Percentiles rank a stretch among this genome's conserved stretches.
Conservation (phyloP, 495 filamentous ascomycete genomes). For the Sporormia fimetaria region DNA sequence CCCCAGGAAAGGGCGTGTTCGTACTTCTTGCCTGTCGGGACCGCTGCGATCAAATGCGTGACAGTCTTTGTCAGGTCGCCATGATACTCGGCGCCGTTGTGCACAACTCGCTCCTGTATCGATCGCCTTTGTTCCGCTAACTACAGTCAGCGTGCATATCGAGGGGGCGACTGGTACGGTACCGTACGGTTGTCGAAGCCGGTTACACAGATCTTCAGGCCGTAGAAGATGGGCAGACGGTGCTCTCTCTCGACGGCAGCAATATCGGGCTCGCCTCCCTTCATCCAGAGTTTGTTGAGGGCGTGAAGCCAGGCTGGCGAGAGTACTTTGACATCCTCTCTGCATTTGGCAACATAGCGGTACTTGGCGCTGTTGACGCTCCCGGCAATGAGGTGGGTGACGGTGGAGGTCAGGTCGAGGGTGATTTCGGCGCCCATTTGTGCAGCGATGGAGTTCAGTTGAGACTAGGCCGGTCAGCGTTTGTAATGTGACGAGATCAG, state of each 20-base stretch:
- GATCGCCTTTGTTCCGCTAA: conserved; percentile 54
- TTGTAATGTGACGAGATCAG: not conserved
- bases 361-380: conserved; percentile 84
- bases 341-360: conserved; percentile 81
- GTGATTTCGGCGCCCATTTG: conserved; percentile 82
- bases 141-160: conserved; percentile 1
- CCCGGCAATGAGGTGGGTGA: conserved; percentile 89
- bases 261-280: conserved; percentile 69
- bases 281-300: conserved; percentile 68
- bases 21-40: conserved; percentile 77
- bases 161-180: conserved; percentile 26
- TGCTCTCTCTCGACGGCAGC: conserved; percentile 50
- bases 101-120: conserved; percentile 51
- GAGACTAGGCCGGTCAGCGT: conserved; percentile 41
- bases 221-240: conserved; percentile 48
- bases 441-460: conserved; percentile 53
- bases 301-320: conserved; percentile 72
- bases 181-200: conserved; percentile 80
- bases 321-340: conserved; percentile 73
- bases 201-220: conserved; percentile 72
- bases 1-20: conserved; percentile 69
- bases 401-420: conserved; percentile 87
- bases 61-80: conserved; percentile 77
- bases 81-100: conserved; percentile 69
- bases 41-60: conserved; percentile 73